Base-by-base conservation (phyloP, 805 yeast genomes). In the Starmerella floris region DNA sequence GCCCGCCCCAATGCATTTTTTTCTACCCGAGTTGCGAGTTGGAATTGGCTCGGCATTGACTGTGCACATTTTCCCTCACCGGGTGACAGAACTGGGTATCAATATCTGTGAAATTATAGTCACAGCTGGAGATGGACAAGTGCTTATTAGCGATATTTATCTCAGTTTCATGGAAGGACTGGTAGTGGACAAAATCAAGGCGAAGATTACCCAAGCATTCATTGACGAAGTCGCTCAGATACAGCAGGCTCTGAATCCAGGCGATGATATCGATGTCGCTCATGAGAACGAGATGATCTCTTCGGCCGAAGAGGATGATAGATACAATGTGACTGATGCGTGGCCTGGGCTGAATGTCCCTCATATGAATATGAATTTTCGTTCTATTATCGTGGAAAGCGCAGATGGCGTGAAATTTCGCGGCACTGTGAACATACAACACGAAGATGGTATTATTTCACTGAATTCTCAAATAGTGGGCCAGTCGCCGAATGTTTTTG, bases 11-110 rank as follows among this genome's bases (percentile, higher is more conserved):
- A 20, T 54, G 9, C 19, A n/a, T 9, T 22, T 53, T 5, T 22
- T 30, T 1, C 41, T 54, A 8, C 51, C 54, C 3, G 58, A 54
- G 10, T 35, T 51, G 2, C 39, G 45, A 16, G 21, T 54, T 1
- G 43, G 35, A 3, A 16, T 53, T 2, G 55, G 51, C 3, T 40
- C 30, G 3, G 26, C 20, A 4, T 11, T 53, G n/a, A 48, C 46
- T 1, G 17, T 51, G 11, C 40, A 46, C 11, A 17, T 51, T 1
- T 42, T 54, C 30, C 51, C 56, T 2, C 45, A 44, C 5, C 23
- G 37, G 6, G 23, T 46, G 8, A 31, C 42, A 1, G 37, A 48
- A 6, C 26, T 25, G 5, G 41, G 39, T 1, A 17, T 51, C 6
- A 13, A 16, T 3, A 15, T 54, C 3, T 26, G 43, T 8, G 57